Percentiles rank a stretch among this genome's conserved stretches.
Evolutionary conservation across 768 basidiomycete genomes (phyloP).

Genomic region (Gymnopilus junonius): DNA sequence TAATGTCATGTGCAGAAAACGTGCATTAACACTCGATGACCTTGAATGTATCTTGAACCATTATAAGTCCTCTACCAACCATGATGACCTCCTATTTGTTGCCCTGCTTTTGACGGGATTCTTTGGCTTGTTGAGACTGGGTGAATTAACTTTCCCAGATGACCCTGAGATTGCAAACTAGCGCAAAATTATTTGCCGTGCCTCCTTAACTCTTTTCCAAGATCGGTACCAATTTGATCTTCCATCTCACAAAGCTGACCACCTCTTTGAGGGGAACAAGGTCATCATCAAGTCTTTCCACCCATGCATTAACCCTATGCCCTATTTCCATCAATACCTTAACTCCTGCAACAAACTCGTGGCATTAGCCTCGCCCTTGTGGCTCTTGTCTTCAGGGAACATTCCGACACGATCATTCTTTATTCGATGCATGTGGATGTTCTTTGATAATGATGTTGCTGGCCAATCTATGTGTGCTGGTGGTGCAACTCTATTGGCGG

Average conservation of each 20-base stretch:
- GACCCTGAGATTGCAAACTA: not conserved
- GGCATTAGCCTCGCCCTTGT: not conserved
- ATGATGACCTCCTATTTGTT: constrained; percentile 14
- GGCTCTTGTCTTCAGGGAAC: not conserved
- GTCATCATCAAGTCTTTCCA: constrained; percentile 3
- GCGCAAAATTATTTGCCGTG: constrained; percentile 7
- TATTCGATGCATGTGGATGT: not conserved
- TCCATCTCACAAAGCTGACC: constrained; percentile 25
- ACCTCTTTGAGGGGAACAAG: constrained; percentile 23
- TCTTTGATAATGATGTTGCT: not conserved
- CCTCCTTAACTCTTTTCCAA: not conserved
- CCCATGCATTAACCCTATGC: not conserved
- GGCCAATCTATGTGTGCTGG: constrained; percentile 10
- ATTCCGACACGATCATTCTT: constrained; percentile 16
- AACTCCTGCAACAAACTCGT: not conserved
- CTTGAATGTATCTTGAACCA: not conserved
- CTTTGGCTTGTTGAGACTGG: constrained; percentile 33
- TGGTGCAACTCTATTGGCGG: constrained; percentile 2
- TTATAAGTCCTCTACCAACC: not conserved
- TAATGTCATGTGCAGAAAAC: constrained; percentile 3
- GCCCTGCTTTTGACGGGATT: constrained; percentile 32
- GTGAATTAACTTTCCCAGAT: constrained; percentile 36
- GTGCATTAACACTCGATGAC: constrained; percentile 9
- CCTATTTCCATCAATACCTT: not conserved
- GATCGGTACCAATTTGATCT: constrained; percentile 10